These are phyloP conservation scores for Colletotrichum sansevieriae DNA, from an alignment of 2,329 filamentous ascomycete genomes.

Conservation along the genomic window DNA sequence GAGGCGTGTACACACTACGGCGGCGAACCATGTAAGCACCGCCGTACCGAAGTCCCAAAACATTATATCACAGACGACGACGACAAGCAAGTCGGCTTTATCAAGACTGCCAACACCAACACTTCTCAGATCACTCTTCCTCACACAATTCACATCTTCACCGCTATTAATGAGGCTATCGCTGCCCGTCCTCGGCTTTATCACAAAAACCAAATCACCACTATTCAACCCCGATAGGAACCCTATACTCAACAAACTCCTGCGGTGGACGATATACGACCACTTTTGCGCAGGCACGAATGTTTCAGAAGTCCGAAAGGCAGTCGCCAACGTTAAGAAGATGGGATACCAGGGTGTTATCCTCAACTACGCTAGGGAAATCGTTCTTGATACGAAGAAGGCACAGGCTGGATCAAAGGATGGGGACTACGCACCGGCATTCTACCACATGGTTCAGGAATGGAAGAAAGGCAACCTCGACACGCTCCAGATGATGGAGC, in stretches of 20 bases:
- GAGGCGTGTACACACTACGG: constrained; percentile 28
- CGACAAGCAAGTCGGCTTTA: constrained; percentile 20
- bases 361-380: constrained; percentile 86
- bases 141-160: constrained; percentile 33
- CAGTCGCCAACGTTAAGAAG: constrained; percentile 74
- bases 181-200: constrained; percentile 24
- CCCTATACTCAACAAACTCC: constrained; percentile 74
- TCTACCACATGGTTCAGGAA: constrained; percentile 68
- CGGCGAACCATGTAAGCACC: constrained; percentile 17
- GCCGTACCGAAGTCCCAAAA: constrained; percentile 5
- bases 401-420: constrained; percentile 59
- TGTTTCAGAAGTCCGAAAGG: constrained; percentile 73
- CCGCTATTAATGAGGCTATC: constrained; percentile 33
- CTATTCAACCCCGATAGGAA: constrained; percentile 80
- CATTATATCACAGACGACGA: not conserved
- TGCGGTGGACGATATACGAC: constrained; percentile 88
- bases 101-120: constrained; percentile 22
- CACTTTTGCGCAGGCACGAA: constrained; percentile 93
- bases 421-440: constrained; percentile 52
- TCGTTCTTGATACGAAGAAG: constrained; percentile 71
- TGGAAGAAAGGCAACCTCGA: constrained; percentile 83
- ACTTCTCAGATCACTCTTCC: constrained; percentile 28
- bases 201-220: constrained; percentile 26
- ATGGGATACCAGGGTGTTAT: constrained; percentile 89
- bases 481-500: constrained; percentile 77